phyloP scores from a whole-genome alignment of 139 green algal genomes.

The Chlamydomonas sp. region DNA sequence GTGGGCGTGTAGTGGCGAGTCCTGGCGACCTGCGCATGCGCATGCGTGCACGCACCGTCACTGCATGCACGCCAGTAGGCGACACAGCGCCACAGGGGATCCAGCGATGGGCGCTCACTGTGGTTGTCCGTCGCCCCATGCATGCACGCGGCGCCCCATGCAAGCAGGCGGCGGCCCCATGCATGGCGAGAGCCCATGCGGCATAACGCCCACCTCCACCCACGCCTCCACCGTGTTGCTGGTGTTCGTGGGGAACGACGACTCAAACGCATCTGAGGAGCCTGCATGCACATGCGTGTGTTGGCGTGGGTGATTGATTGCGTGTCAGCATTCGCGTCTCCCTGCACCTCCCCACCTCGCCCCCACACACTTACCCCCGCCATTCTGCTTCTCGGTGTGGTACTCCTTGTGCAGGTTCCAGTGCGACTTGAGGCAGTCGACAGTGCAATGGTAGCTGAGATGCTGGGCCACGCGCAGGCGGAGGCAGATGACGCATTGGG shows the following conservation, averaged over 20 bases:
- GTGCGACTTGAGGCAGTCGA: slow-evolving; percentile 81
- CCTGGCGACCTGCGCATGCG: slow-evolving; percentile 51
- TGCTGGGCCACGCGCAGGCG: slow-evolving; percentile 61
- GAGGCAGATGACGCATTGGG: slow-evolving; percentile 89
- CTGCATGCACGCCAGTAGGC: too few relatives aligned
- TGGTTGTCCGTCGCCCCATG: too few relatives aligned
- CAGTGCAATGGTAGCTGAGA: slow-evolving; percentile 85
- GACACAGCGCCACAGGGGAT: too few relatives aligned
- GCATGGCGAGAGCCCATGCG: neutral
- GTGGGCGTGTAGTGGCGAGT: slow-evolving; percentile 66
- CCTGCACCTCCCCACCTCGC: neutral
- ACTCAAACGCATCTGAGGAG: slow-evolving; percentile 4
- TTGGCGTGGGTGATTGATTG: neutral
- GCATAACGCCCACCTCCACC: slow-evolving; percentile 16
- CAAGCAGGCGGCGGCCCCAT: neutral
- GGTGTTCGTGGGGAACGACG: slow-evolving; percentile 12
- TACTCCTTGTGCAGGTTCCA: slow-evolving; percentile 86
- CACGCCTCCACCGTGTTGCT: slow-evolving; percentile 20
- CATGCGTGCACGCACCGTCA: neutral
- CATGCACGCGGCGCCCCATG: neutral
- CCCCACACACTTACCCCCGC: neutral
- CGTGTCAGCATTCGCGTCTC: slow-evolving; percentile 1
- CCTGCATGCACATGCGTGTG: neutral
- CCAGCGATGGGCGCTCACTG: too few relatives aligned
- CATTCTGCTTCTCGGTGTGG: slow-evolving; percentile 49